Percentiles rank a stretch among this genome's conserved stretches.
Conservation (phyloP, 306 rosid genomes). For the Prunus davidiana region DNA sequence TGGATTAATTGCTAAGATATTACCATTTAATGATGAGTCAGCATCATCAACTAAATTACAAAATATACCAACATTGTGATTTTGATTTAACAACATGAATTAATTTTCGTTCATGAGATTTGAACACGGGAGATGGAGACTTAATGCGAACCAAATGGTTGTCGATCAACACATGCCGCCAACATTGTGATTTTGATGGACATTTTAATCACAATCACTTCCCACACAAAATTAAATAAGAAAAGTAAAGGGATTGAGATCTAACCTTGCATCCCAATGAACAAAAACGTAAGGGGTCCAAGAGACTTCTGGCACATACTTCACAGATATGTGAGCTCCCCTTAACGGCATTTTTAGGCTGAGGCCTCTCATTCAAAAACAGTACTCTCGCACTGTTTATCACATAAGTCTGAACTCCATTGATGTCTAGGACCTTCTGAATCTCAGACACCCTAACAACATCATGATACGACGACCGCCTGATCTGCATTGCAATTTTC, state of each 20-base stretch:
- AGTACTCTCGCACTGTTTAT: conserved; percentile 70
- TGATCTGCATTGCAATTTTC: conserved; percentile 44
- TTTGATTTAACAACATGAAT: not conserved
- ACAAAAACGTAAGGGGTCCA: conserved; percentile 63
- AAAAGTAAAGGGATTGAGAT: not conserved
- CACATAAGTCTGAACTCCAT: conserved; percentile 70
- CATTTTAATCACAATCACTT: not conserved
- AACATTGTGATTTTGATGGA: not conserved
- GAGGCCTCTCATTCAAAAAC: conserved; percentile 73
- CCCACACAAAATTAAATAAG: not conserved
- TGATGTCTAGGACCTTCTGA: conserved; percentile 51
- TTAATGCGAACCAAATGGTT: not conserved
- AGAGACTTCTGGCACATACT: conserved; percentile 53
- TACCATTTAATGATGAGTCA: not conserved
- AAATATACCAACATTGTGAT: not conserved
- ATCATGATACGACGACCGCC: conserved; percentile 71
- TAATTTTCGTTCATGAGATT: not conserved
- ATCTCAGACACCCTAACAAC: conserved; percentile 65
- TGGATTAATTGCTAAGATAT: not conserved
- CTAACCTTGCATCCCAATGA: conserved; percentile 81
- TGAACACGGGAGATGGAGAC: not conserved
- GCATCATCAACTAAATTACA: not conserved
- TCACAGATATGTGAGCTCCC: conserved; percentile 45
- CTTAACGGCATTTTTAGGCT: conserved; percentile 36
- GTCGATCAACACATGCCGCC: not conserved